phyloP scores from a whole-genome alignment of 495 filamentous ascomycete species.

The Chaetomium fimeti region DNA sequence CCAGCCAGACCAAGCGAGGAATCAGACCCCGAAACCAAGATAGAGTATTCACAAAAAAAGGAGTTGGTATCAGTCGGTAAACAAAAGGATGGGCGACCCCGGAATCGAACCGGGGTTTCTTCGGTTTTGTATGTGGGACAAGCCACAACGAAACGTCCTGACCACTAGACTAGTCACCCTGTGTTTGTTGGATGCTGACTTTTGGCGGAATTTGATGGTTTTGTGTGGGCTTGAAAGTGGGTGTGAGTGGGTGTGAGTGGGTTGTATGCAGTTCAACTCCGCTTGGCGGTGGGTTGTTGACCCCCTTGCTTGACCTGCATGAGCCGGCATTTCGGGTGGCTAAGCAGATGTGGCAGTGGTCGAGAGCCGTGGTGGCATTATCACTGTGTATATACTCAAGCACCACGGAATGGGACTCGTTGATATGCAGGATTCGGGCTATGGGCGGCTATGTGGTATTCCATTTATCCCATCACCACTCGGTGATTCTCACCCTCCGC shows the following conservation, averaged over 20 bases:
- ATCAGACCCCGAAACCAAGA: too few species aligned
- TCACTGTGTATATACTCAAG: too few species aligned
- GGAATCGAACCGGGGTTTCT: slow-evolving; percentile 33
- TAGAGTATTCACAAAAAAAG: too few species aligned
- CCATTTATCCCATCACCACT: background rate
- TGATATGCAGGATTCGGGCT: background rate
- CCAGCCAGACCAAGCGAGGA: too few species aligned
- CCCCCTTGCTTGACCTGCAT: background rate
- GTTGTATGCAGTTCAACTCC: slow-evolving; percentile 4
- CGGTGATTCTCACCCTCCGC: background rate
- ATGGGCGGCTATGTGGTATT: background rate
- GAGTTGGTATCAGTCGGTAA: background rate
- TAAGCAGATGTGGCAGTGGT: background rate
- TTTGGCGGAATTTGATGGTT: background rate
- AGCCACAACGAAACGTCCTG: slow-evolving; percentile 27
- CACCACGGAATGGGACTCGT: too few species aligned
- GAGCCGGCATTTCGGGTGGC: slow-evolving; percentile 3
- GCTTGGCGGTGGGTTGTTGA: slow-evolving; percentile 10
- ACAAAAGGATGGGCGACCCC: slow-evolving; percentile 25
- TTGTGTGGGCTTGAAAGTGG: slow-evolving; percentile 5
- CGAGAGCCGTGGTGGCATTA: background rate
- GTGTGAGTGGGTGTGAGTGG: background rate
- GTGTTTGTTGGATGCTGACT: background rate
- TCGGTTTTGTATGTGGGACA: slow-evolving; percentile 15
- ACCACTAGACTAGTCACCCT: slow-evolving; percentile 29